These are phyloP conservation scores for Houttuynia cordata DNA, from an alignment of 164 flowering plant species.

Conservation along the genomic window DNA sequence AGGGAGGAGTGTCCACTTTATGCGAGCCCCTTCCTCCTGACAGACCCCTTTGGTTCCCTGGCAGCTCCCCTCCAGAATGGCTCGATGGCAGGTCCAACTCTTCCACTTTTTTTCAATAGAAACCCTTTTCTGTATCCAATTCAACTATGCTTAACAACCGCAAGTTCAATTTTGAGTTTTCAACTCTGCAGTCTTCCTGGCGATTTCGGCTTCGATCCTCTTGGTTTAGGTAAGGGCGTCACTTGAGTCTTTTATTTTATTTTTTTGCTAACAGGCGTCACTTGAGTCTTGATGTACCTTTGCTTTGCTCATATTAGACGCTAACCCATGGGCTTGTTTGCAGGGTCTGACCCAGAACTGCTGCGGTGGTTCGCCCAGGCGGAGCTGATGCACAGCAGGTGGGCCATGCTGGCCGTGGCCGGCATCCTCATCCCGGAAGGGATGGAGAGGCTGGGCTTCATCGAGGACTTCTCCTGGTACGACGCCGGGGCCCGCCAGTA, in stretches of 20 bases:
- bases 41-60: conserved; percentile 93
- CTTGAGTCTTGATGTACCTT: too few species aligned
- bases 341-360: conserved; percentile 72
- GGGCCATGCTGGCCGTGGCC: conserved; percentile 91
- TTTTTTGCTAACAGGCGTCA: too few species aligned
- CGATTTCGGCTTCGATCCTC: conserved; percentile 94
- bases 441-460: conserved; percentile 48
- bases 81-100: conserved; percentile 83
- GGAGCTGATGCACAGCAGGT: conserved; percentile 69
- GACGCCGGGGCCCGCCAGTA: conserved; percentile 62
- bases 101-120: too few species aligned
- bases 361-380: conserved; percentile 89
- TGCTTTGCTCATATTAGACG: too few species aligned
- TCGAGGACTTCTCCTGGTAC: conserved; percentile 66
- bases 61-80: conserved; percentile 79
- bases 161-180: not conserved
- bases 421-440: conserved; percentile 82
- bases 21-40: conserved; percentile 83
- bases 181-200: conserved; percentile 62
- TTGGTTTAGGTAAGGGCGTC: conserved; percentile 60
- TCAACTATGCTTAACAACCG: not conserved
- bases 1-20: conserved; percentile 77
- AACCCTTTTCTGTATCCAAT: not conserved
- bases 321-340: not conserved
- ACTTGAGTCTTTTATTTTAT: too few species aligned